These are phyloP conservation scores for Davidsoniella neocaledoniae DNA, from an alignment of 2,329 filamentous ascomycete genomes.

Conservation along the genomic window DNA sequence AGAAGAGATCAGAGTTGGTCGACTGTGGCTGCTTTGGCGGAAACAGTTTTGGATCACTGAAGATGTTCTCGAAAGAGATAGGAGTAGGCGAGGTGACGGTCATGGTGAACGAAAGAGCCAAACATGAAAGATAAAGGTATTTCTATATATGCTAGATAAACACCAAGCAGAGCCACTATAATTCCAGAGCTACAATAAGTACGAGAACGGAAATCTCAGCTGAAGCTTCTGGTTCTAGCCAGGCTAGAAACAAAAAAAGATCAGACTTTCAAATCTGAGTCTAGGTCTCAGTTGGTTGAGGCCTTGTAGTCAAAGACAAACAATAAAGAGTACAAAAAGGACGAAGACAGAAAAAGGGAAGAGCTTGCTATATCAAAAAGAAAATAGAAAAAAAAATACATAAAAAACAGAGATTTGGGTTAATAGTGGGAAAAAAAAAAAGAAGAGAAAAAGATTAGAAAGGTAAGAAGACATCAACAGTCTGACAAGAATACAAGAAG, in stretches of 20 bases:
- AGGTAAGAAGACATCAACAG: background rate
- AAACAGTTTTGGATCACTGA: background rate
- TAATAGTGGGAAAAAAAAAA: background rate
- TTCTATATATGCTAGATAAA: background rate
- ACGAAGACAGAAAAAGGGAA: background rate
- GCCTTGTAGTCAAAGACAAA: too few species aligned
- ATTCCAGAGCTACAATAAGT: background rate
- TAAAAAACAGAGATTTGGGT: background rate
- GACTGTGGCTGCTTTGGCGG: background rate
- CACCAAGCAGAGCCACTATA: background rate
- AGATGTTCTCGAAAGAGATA: constrained; percentile 1
- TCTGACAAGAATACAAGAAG: too few species aligned
- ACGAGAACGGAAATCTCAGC: too few species aligned
- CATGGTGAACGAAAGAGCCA: background rate
- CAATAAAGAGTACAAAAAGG: too few species aligned
- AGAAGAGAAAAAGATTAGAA: background rate
- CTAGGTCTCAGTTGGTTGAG: too few species aligned
- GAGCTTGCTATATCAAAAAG: background rate
- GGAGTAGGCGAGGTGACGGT: background rate
- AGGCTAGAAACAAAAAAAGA: too few species aligned
- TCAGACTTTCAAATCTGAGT: too few species aligned
- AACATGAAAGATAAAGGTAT: background rate
- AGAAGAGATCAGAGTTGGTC: too few species aligned
- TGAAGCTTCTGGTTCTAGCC: too few species aligned
- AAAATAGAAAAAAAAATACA: background rate